A percentile compares a stretch with the other conserved stretches of the same genome.
Evolutionary conservation across 129 eudicot species (phyloP).

Genomic region (Dittrichia graveolens): DNA sequence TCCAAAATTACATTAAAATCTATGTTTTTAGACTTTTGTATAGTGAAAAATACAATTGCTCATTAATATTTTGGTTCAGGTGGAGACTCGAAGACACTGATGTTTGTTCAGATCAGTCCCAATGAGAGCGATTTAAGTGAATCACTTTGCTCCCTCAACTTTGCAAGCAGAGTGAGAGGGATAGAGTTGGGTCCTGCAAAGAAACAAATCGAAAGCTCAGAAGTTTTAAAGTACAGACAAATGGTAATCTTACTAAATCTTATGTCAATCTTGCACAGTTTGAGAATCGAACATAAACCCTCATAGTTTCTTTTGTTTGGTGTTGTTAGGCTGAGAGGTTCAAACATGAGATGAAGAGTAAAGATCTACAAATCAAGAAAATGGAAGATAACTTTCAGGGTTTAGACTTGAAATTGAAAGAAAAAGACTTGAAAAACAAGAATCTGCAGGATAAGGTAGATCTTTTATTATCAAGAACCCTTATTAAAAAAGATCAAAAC

Average conservation of each 20-base stretch:
- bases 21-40: conserved; percentile 1
- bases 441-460: conserved; percentile 88
- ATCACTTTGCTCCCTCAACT: conserved; percentile 95
- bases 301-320: conserved; percentile 17
- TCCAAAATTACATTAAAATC: background rate
- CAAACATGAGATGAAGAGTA: conserved; percentile 68
- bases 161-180: conserved; percentile 97
- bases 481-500: conserved; percentile 10
- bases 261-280: conserved; percentile 5
- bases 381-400: conserved; percentile 77
- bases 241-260: conserved; percentile 50
- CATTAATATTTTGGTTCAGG: conserved; percentile 43
- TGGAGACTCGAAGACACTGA: conserved; percentile 91
- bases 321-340: conserved; percentile 67
- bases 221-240: conserved; percentile 75
- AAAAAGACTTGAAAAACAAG: conserved; percentile 77
- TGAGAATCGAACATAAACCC: background rate
- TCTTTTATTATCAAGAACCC: background rate
- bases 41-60: background rate
- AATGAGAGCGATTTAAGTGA: conserved; percentile 81
- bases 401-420: conserved; percentile 74
- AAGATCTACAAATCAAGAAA: conserved; percentile 76
- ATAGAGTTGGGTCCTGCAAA: conserved; percentile 98
- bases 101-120: conserved; percentile 97
- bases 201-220: conserved; percentile 83